Percentiles rank a stretch among this genome's conserved stretches.
Conservation (phyloP, 75 land plant genomes). For the Larix kaempferi region DNA sequence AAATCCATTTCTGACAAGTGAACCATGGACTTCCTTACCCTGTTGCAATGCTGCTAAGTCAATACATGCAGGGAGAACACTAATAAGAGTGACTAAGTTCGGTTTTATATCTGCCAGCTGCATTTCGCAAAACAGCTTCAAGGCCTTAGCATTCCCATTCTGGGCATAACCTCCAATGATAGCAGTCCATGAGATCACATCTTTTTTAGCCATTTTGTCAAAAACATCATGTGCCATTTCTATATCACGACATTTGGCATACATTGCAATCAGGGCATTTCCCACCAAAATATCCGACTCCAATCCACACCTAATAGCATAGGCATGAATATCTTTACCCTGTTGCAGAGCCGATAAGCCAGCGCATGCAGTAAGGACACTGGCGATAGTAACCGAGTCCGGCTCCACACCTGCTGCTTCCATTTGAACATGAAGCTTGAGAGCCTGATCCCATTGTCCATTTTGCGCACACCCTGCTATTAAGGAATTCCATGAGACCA, state of each 20-base stretch:
- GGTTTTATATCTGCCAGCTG: constrained; percentile 5
- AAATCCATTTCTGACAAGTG: not conserved
- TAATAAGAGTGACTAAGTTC: constrained; percentile 15
- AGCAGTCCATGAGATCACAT: constrained; percentile 12
- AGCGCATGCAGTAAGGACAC: not conserved
- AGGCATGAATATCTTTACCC: not conserved
- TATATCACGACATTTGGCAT: constrained; percentile 8
- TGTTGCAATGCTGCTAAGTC: constrained; percentile 8
- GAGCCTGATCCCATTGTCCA: constrained; percentile 19
- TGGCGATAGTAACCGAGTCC: not conserved
- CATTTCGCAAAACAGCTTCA: constrained; percentile 5
- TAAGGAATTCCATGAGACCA: constrained; percentile 49
- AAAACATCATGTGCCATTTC: constrained; percentile 1
- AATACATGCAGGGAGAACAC: constrained; percentile 19
- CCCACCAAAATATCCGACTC: not conserved
- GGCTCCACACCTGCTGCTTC: not conserved
- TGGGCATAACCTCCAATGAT: constrained; percentile 12
- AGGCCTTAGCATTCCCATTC: constrained; percentile 7
- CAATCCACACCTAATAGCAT: constrained; percentile 4
- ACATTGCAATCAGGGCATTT: constrained; percentile 6
- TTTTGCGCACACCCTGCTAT: constrained; percentile 42
- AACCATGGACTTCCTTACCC: constrained; percentile 16
- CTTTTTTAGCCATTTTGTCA: constrained; percentile 3
- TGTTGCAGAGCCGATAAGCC: not conserved
- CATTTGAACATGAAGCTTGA: constrained; percentile 26